phyloP scores from a whole-genome alignment of 2,329 filamentous ascomycete species.

The Penicillium sp. region DNA sequence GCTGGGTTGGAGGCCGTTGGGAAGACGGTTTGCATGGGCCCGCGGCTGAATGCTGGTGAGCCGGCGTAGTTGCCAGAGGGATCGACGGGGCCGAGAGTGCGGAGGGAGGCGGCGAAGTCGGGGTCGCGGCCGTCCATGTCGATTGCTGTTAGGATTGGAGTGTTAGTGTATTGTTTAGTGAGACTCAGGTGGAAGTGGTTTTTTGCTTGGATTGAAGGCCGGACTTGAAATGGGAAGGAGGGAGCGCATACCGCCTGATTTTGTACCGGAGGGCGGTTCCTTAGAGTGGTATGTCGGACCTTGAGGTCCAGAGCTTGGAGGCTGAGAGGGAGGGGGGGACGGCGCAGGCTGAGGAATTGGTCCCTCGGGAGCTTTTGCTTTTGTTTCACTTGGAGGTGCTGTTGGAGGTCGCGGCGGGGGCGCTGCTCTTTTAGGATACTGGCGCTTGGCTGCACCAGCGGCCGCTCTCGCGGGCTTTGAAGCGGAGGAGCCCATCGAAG shows the following conservation, averaged over 20 bases:
- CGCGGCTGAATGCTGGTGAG: constrained; percentile 50
- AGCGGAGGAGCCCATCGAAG: constrained; percentile 56
- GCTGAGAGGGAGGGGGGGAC: background rate
- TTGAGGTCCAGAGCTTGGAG: constrained; percentile 4
- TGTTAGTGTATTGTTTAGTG: constrained; percentile 3
- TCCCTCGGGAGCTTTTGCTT: constrained; percentile 8
- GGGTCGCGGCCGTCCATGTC: constrained; percentile 62
- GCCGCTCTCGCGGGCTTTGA: constrained; percentile 55
- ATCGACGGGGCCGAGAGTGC: constrained; percentile 58
- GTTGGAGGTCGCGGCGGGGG: constrained; percentile 29
- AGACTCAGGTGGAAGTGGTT: background rate
- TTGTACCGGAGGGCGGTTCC: constrained; percentile 32
- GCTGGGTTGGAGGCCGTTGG: constrained; percentile 52
- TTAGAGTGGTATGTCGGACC: constrained; percentile 37
- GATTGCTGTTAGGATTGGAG: constrained; percentile 43
- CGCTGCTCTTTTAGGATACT: constrained; percentile 54
- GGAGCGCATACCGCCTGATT: constrained; percentile 33
- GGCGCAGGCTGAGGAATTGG: constrained; percentile 6
- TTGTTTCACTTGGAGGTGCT: constrained; percentile 21
- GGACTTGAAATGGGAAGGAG: background rate
- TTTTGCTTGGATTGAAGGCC: background rate
- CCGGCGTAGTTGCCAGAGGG: constrained; percentile 55
- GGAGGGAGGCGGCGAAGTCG: constrained; percentile 77
- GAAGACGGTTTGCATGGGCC: constrained; percentile 38
- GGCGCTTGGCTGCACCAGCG: constrained; percentile 49